Evolutionary conservation across 148 eudicot genomes (phyloP), one percentile per base, ranked within the genome.

Genomic region (Persicaria maculosa): DNA sequence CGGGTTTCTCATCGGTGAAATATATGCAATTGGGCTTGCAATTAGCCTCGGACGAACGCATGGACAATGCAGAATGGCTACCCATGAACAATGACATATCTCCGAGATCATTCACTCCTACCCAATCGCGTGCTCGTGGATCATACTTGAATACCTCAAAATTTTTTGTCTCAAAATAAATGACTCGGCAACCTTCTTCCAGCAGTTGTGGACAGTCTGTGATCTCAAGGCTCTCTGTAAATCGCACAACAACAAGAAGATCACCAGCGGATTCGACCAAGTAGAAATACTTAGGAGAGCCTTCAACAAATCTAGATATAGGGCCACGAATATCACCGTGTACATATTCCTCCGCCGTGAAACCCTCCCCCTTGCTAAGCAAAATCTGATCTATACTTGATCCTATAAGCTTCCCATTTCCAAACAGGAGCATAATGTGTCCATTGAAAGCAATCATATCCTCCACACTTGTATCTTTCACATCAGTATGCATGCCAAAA

Each of bases 221-320:
- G 40, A 31, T 31, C 3, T 31, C 40, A 31, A 31, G 40, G 40
- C 40, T 31, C 40, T 31, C 40, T 1, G 12, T 67, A 31, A 17
- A 7, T 15, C 71, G 9, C 7, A 40, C 9, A 67, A 67, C 45
- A 11, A 67, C 5, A 9, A 67, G 44, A 20, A 67, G 44, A 31
- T 67, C 44, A 31, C 71, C 71, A 67, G 3, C 6, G 7, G 15
- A 67, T 44, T 67, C 71, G 7, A 67, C 71, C 46, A 67, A 67
- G 44, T 67, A 67, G 7, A 67, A 22, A 67, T 67, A 31, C 15
- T 9, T 4, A 36, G 15, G 16, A 14, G 43, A 25, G 71, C 45
- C 6, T 20, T 40, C 15, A 36, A 1, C 4, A 7, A 67, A 22
- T 67, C 40, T 14, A 20, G 8, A 9, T 25, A 12, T 44, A 67